These are phyloP conservation scores for Wickerhamiella bombiphila DNA, from an alignment of 805 yeast species.

Conservation along the genomic window DNA sequence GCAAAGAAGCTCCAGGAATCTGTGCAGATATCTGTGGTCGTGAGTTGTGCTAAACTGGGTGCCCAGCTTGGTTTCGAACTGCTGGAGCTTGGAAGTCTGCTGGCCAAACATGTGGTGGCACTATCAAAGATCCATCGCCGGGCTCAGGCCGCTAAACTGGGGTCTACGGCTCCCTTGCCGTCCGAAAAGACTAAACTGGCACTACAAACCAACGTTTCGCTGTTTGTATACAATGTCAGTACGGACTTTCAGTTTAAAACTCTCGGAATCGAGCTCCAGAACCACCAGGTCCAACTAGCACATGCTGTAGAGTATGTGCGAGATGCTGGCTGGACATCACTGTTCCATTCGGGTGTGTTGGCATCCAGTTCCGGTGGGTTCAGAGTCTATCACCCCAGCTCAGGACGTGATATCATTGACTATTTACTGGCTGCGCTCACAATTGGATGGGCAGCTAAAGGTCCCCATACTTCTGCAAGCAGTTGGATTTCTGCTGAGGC, in stretches of 20 bases:
- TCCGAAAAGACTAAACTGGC: slow-evolving; percentile 1
- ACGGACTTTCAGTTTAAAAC: slow-evolving; percentile 11
- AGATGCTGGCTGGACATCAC: not conserved
- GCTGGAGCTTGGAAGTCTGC: slow-evolving; percentile 9
- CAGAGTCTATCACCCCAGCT: slow-evolving; percentile 7
- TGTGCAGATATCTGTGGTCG: slow-evolving; percentile 10
- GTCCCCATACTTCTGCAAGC: slow-evolving; percentile 3
- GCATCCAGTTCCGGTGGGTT: slow-evolving; percentile 13
- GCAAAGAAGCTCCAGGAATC: slow-evolving; percentile 9
- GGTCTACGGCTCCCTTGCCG: not conserved
- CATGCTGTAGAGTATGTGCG: slow-evolving; percentile 10
- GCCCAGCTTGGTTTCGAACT: slow-evolving; percentile 16
- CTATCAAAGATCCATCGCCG: not conserved
- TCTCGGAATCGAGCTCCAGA: slow-evolving; percentile 16
- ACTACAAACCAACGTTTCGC: slow-evolving; percentile 9
- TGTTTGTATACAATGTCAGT: slow-evolving; percentile 12
- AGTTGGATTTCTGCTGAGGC: slow-evolving; percentile 12
- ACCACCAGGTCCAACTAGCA: slow-evolving; percentile 15
- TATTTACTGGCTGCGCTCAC: slow-evolving; percentile 12
- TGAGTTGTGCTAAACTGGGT: slow-evolving; percentile 15
- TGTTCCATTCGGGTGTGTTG: slow-evolving; percentile 13
- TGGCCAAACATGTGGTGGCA: not conserved
- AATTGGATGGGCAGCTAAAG: slow-evolving; percentile 13
- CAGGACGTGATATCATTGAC: slow-evolving; percentile 13
- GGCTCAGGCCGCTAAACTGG: not conserved